These are phyloP conservation scores for Lathyrus sativus DNA, from an alignment of 306 rosid genomes.

Conservation along the genomic window DNA sequence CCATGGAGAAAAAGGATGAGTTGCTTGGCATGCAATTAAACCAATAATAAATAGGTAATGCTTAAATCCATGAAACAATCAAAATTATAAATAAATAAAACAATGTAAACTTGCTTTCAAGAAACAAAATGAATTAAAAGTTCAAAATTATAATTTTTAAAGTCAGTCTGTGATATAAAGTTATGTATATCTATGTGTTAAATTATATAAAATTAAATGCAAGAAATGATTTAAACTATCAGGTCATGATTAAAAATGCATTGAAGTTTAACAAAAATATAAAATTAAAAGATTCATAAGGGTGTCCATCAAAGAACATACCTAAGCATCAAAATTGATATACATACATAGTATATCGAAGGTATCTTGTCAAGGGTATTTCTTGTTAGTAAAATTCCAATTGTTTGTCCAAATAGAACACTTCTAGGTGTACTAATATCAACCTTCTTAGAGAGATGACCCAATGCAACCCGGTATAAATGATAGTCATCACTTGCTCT, in stretches of 20 bases:
- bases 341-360: neutral
- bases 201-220: constrained; percentile 5
- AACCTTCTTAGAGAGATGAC: constrained; percentile 86
- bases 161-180: too few relatives aligned
- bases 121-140: neutral
- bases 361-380: constrained; percentile 90
- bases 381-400: constrained; percentile 80
- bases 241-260: too few relatives aligned
- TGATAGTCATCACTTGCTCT: too few relatives aligned
- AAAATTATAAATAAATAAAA: constrained; percentile 9
- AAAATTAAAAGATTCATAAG: too few relatives aligned
- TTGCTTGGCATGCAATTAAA: constrained; percentile 75
- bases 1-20: constrained; percentile 93
- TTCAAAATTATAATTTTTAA: too few relatives aligned
- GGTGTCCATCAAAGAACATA: too few relatives aligned
- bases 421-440: constrained; percentile 88
- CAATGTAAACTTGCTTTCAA: neutral
- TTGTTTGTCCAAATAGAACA: constrained; percentile 91
- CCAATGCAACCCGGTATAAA: constrained; percentile 94
- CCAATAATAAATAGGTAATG: too few relatives aligned
- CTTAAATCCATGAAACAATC: constrained; percentile 23
- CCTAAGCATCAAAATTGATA: too few relatives aligned
- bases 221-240: too few relatives aligned
- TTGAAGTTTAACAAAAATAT: too few relatives aligned
- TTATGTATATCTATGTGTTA: constrained; percentile 23